A percentile compares a stretch with the other conserved stretches of the same genome.
Evolutionary conservation across 2,329 filamentous ascomycete genomes (phyloP).

Genomic region (Pseudogymnoascus sp.): DNA sequence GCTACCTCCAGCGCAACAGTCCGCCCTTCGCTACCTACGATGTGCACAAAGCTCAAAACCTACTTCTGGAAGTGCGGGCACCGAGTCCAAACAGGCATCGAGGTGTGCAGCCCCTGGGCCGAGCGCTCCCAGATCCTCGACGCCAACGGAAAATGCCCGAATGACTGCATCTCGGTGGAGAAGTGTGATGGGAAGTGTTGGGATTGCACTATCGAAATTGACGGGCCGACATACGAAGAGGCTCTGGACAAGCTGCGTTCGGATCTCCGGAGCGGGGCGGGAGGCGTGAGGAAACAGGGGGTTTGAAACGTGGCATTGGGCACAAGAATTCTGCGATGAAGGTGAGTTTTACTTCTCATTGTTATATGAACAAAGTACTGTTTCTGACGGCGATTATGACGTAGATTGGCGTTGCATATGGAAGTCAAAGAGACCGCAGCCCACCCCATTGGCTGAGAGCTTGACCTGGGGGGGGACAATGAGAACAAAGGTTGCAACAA

Average conservation of each 20-base stretch:
- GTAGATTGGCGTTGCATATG: neutral
- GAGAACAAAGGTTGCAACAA: neutral
- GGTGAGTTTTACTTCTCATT: neutral
- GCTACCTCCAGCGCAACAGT: neutral
- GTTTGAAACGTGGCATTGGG: neutral
- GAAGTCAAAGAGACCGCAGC: neutral
- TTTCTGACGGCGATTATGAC: neutral
- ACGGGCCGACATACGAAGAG: neutral
- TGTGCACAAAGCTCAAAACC: neutral
- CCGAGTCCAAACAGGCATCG: neutral
- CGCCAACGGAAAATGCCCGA: neutral
- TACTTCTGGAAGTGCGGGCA: neutral
- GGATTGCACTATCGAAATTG: neutral
- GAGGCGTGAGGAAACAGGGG: neutral
- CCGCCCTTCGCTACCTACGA: neutral
- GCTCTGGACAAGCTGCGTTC: neutral
- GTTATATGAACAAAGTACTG: neutral
- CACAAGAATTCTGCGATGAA: neutral
- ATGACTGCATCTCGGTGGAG: neutral
- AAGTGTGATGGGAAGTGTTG: neutral
- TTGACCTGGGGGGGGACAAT: neutral
- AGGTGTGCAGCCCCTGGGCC: neutral
- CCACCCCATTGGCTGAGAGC: neutral
- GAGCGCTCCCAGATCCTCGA: constrained; percentile 7
- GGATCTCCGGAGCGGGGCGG: neutral